Evolutionary conservation across 257 asterid genomes (phyloP).

Genomic region (Primulina eburnea): DNA sequence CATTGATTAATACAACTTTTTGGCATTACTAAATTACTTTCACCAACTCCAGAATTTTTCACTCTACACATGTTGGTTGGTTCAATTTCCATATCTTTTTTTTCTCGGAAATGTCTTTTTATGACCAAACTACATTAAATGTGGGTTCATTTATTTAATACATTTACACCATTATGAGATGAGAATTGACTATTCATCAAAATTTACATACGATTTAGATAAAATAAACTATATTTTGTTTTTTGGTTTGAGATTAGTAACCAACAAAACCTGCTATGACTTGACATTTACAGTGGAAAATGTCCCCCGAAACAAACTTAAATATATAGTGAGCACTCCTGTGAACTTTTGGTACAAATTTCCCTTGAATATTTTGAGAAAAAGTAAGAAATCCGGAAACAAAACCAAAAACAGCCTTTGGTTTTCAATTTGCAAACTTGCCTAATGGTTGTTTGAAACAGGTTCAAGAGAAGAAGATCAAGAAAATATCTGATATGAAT

Average conservation of each 20-base stretch:
- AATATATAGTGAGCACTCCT: too few relatives aligned
- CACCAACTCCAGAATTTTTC: neutral
- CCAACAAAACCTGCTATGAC: neutral
- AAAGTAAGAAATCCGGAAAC: neutral
- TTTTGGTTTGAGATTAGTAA: neutral
- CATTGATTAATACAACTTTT: neutral
- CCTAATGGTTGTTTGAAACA: conserved; percentile 39
- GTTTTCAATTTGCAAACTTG: neutral
- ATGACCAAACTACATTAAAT: neutral
- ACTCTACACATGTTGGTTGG: neutral
- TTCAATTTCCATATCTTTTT: neutral
- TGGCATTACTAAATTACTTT: neutral
- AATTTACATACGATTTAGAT: neutral
- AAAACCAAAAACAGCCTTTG: neutral
- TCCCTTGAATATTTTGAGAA: neutral
- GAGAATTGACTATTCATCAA: too few relatives aligned
- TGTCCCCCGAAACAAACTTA: neutral
- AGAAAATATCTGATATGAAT: conserved; percentile 87
- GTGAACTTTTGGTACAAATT: neutral
- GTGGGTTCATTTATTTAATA: too few relatives aligned
- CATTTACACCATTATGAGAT: too few relatives aligned
- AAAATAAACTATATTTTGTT: neutral
- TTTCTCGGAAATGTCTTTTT: neutral
- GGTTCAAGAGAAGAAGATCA: conserved; percentile 98
- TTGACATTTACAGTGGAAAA: neutral